Base-by-base conservation (phyloP, 1,139 yeast genomes). In the Tardiomyces blankii region DNA sequence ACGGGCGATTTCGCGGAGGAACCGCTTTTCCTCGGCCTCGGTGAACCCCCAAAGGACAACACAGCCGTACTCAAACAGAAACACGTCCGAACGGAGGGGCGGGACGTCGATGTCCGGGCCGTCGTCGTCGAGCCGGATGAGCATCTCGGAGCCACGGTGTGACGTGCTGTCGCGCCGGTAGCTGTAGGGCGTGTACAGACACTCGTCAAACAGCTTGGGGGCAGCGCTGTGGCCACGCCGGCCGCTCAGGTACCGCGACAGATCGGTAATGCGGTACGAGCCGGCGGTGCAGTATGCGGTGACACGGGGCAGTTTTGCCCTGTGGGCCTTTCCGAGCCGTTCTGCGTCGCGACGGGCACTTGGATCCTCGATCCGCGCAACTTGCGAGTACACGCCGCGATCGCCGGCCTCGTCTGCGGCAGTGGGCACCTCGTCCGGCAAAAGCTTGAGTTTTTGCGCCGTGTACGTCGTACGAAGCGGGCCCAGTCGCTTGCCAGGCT, bases 221-320 rank as follows among this genome's bases (percentile, higher is more conserved):
- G 94, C 80, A 42, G 86, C 82, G 39, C 62, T 58, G 48, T 68
- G 65, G 51, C 86, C 69, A 57, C 80, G 84, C 18, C 89, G 74
- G 45, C 86, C 94, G 55, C 83, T 80, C 45, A 91, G 67, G 88
- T 96, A 91, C 54, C 94, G 70, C 47, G 83, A 72, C 41, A 91
- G 67, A 46, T 89, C 96, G 55, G 82, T 78, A 93, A 91, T 85
- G 53, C 78, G 79, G 61, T 88, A 91, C 21, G 94, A 80, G 35
- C 96, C 91, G 40, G 96, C 88, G 0, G 97, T 89, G 66, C 97
- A 89, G 61, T 88, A 91, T 0, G 96, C 95, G 0, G 96, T 89
- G 2, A 89, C 96, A 54, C 98, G 70, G 1, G 98, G 69, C 41
- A 69, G 55, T 54, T 63, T 51, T 14, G 65, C 60, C 49, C 98